Percentiles rank a stretch among this genome's conserved stretches.
Evolutionary conservation across 208 protist genomes (phyloP).

Genomic region (Leishmania major): DNA sequence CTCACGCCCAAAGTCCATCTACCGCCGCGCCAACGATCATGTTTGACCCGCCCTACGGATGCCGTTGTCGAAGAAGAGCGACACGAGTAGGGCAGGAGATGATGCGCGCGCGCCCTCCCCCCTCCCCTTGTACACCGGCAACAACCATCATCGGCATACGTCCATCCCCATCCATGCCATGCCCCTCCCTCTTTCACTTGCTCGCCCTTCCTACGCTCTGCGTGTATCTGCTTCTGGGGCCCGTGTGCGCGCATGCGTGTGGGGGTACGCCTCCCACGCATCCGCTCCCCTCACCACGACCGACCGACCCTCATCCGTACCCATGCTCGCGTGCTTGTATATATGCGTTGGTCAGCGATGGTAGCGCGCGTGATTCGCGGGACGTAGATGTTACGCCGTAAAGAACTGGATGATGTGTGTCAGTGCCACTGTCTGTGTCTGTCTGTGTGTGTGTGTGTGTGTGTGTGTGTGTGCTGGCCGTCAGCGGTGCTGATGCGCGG

Average conservation of each 20-base stretch:
- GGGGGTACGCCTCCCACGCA: background rate
- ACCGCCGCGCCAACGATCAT: constrained; percentile 31
- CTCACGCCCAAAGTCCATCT: constrained; percentile 51
- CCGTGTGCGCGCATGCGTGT: background rate
- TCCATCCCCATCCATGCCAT: background rate
- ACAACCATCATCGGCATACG: background rate
- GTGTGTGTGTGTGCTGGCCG: background rate
- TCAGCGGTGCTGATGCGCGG: background rate
- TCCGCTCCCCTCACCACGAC: background rate
- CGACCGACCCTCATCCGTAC: background rate
- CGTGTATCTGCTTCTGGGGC: background rate
- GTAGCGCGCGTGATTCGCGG: background rate
- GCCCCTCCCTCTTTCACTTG: no score
- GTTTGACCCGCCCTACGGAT: background rate
- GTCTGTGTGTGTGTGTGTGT: background rate
- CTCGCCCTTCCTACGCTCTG: no score
- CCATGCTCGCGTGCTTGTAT: background rate
- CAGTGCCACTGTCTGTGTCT: background rate
- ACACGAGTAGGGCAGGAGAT: background rate
- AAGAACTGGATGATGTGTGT: background rate
- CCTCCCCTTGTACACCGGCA: no score
- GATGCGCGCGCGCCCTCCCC: background rate
- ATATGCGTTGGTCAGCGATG: background rate
- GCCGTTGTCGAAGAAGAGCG: background rate
- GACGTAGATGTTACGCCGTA: background rate